Conservation (phyloP, 306 rosid genomes). For the Arachis stenosperma region DNA sequence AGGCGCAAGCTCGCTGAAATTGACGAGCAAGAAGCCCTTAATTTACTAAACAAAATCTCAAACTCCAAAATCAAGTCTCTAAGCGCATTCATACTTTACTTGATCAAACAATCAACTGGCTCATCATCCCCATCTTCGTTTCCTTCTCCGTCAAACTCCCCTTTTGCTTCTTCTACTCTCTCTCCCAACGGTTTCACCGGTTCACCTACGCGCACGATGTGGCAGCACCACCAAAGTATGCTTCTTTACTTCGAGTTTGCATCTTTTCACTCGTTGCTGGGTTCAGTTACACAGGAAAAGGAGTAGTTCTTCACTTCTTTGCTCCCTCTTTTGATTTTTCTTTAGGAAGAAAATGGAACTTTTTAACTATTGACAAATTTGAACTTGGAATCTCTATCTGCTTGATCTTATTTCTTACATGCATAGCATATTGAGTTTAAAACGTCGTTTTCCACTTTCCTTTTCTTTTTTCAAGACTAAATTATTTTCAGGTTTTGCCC, state of each 20-base stretch:
- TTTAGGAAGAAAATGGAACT: not conserved
- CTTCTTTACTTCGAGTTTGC: not conserved
- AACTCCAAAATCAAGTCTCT: not conserved
- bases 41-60: not conserved
- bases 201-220: not conserved
- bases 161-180: not conserved
- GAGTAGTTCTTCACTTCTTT: too few relatives aligned
- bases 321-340: not conserved
- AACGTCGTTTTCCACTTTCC: not conserved
- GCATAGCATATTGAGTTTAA: not conserved
- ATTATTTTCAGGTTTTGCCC: not conserved
- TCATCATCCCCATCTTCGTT: not conserved
- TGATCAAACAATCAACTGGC: not conserved
- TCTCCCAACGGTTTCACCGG: not conserved
- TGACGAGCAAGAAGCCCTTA: not conserved
- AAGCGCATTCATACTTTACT: not conserved
- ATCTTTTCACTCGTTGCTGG: too few relatives aligned
- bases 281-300: too few relatives aligned
- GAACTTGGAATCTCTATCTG: not conserved
- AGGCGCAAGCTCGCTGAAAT: not conserved
- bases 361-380: not conserved
- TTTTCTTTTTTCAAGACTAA: not conserved
- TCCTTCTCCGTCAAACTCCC: not conserved
- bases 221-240: not conserved
- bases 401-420: too few relatives aligned